Base-by-base conservation (phyloP, 2,329 filamentous ascomycete genomes). In the Aspergillus ruber region DNA sequence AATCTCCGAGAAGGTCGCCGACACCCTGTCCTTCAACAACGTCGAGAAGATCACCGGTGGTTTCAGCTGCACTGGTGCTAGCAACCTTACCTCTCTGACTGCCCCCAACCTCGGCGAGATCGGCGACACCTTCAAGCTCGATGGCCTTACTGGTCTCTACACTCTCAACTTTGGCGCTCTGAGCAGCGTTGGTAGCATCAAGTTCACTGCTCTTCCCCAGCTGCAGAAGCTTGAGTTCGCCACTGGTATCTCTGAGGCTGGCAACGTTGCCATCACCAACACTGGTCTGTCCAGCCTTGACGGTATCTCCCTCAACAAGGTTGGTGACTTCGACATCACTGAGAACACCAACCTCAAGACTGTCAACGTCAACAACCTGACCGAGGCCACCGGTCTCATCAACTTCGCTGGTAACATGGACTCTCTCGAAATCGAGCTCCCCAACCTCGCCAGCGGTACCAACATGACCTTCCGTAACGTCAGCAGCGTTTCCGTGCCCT, bases 381-480 rank as follows among this genome's bases (percentile, higher is more conserved):
- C 78, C 68, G 91, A 87, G 73, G 80, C 95, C 60, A 85, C 79
- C 56, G 76, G 80, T 48, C 69, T 77, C 42, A 74, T 96, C 45
- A 83, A 79, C 62, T 83, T 98, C 65, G 81, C 83, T 60, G 83
- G 85, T 76, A 98, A 98, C 77, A 85, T 85, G 64, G 74, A 80
- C 56, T 76, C 82, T 56, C 79, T 95, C 58, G 72, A 78, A 51
- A 75, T 94, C 57, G 78, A 77, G 49, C 84, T 98, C 72, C 83
- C 87, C 62, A 85, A 90, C 73, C 82, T 98, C 23, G 73, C 82
- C 65, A 82, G 79, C 73, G 87, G 88, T 58, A 81, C 81, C 71
- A 88, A 91, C 78, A 80, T 91, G 75, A 88, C 85, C 52, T 83
- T 93, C 74, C 79, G 83, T 68, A 91, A 93, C 74, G 83, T 88